Conservation (phyloP, 2,329 filamentous ascomycete genomes). For the Clonostachys sp. region DNA sequence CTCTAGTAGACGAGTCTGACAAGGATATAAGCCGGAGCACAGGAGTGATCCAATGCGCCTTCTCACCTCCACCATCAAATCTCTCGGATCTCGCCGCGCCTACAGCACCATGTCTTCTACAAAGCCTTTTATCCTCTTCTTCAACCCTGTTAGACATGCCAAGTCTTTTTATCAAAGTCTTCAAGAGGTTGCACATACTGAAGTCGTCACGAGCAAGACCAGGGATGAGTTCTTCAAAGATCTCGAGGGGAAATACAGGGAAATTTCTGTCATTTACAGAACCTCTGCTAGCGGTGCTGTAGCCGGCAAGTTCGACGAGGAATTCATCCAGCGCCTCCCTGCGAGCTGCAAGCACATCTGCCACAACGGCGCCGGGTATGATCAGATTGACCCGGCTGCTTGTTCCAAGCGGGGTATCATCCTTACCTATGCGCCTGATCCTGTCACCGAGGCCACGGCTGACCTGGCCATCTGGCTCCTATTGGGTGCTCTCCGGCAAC, state of each 20-base stretch:
- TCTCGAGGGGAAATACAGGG: conserved; percentile 9
- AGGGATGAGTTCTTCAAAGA: conserved; percentile 9
- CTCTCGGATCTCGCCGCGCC: background rate
- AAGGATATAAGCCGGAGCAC: no score
- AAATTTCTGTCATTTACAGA: conserved; percentile 10
- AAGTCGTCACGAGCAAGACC: conserved; percentile 11
- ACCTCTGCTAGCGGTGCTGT: conserved; percentile 22
- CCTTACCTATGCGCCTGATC: conserved; percentile 53
- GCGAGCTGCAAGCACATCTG: conserved; percentile 33
- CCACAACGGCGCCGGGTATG: conserved; percentile 52
- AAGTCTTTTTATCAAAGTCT: conserved; percentile 6
- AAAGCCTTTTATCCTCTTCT: conserved; percentile 12
- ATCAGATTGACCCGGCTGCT: conserved; percentile 62
- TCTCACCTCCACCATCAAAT: background rate
- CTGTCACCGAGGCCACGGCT: conserved; percentile 66
- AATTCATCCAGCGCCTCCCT: conserved; percentile 46
- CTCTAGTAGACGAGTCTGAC: no score
- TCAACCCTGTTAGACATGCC: conserved; percentile 11
- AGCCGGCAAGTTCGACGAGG: conserved; percentile 59
- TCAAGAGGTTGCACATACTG: conserved; percentile 4
- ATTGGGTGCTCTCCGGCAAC: conserved; percentile 61
- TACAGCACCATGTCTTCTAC: background rate
- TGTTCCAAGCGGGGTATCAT: conserved; percentile 36
- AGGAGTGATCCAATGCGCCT: no score
- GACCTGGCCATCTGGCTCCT: conserved; percentile 69